Evolutionary conservation across 805 yeast genomes (phyloP), one percentile per base, ranked within the genome.

Genomic region (Kodamaea hsintzibuensis): DNA sequence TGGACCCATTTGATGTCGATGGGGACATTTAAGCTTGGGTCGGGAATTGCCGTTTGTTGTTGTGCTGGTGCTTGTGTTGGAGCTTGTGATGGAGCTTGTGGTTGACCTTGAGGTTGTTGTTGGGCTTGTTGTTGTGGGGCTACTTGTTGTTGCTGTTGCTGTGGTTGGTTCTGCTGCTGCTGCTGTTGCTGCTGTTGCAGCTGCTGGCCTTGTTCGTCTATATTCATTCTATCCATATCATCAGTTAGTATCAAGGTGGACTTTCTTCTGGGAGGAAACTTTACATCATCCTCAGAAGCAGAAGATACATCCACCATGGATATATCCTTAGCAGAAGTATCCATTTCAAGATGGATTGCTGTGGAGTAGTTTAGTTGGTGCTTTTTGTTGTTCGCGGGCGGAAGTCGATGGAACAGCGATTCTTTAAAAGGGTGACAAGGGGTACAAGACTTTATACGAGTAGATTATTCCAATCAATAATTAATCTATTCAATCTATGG

Each of bases 1-100:
- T 93, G 97, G 14, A 84, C 85, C 99, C 99, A 93, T 59, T 83
- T 84, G 54, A 91, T 87, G 53, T 87, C 91, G 0, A 91, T 78
- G 0, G 85, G 85, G 10, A 75, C 66, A 5, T 73, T 71, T 6
- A 68, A 60, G 42, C 55, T 63, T 7, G 73, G 69, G 52, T 69
- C 76, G 1, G 64, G 64, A 18, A 39, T 48, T 14, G 54, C 50
- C 16, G 55, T 50, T 40, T 57, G 59, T 40, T 57, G 59, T 14
- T 39, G 52, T 33, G 49, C 39, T n/a, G 54, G 55, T 30, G 54
- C 37, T 42, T 48, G 52, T 14, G 16, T 30, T 7, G 42, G 47
- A 22, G 43, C 27, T 25, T 49, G 44, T 14, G 46, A 47, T 22
- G 38, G 47, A 13, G 58, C 39, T 7, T 39, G 52, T 14, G 18